Evolutionary conservation across 1,139 yeast genomes (phyloP).

Genomic region (Hyphopichia wangnamkhiaoensis): DNA sequence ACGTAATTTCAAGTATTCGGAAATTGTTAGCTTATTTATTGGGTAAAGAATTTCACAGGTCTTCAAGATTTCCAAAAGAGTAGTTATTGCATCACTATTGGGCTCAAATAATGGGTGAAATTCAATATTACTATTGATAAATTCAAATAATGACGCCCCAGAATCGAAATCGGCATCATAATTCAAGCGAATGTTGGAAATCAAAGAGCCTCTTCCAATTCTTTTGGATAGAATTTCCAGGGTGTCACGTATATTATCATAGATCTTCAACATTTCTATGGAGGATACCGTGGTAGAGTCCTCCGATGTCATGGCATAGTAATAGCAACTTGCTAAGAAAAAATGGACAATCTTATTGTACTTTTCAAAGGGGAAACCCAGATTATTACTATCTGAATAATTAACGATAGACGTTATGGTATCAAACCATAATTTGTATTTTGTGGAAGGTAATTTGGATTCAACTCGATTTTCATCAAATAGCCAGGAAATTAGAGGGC

Average conservation of each 20-base stretch:
- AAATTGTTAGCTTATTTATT: constrained; percentile 40
- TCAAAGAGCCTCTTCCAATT: neutral
- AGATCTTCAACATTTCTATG: constrained; percentile 29
- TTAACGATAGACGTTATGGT: constrained; percentile 19
- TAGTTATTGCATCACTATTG: constrained; percentile 18
- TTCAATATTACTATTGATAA: neutral
- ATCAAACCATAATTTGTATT: constrained; percentile 28
- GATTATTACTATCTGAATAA: constrained; percentile 1
- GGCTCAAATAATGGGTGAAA: constrained; percentile 20
- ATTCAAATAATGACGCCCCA: neutral
- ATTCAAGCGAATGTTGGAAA: neutral
- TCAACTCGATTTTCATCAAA: constrained; percentile 12
- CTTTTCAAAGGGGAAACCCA: neutral
- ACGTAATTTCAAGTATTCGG: constrained; percentile 34
- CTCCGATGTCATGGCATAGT: constrained; percentile 20
- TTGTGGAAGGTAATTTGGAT: constrained; percentile 9
- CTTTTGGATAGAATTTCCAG: constrained; percentile 7
- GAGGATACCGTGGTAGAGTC: constrained; percentile 19
- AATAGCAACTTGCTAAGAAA: constrained; percentile 30
- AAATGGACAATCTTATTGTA: constrained; percentile 15
- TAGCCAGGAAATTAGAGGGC: constrained; percentile 30
- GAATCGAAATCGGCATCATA: neutral
- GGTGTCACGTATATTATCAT: constrained; percentile 30
- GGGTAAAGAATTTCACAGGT: constrained; percentile 46
- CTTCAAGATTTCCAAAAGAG: constrained; percentile 28